Percentiles rank a stretch among this genome's conserved stretches.
phyloP scores from a whole-genome alignment of 495 filamentous ascomycete species.

The Xylaria venustula region DNA sequence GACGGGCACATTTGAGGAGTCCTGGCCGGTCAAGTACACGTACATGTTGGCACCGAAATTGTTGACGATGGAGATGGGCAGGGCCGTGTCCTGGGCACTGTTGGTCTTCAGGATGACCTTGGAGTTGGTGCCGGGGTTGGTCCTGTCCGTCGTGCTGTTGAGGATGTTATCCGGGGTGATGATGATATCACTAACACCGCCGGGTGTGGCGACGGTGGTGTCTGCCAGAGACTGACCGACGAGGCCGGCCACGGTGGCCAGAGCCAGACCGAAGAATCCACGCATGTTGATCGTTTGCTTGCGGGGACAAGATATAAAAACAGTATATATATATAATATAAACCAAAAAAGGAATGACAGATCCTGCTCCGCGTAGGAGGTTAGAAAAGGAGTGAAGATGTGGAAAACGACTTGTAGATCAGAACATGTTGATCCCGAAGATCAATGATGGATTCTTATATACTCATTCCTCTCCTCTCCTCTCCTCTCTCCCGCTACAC shows the following conservation, averaged over 20 bases:
- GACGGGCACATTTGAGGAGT: conserved; percentile 27
- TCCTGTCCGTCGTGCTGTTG: conserved; percentile 25
- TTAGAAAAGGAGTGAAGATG: not conserved
- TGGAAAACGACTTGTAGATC: not conserved
- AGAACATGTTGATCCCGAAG: not conserved
- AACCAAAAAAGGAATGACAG: not conserved
- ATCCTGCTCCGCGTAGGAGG: not conserved
- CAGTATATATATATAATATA: too few relatives aligned
- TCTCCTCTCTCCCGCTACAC: too few relatives aligned
- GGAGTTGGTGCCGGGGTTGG: not conserved
- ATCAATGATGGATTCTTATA: not conserved
- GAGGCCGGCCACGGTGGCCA: conserved; percentile 26
- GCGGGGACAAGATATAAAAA: too few relatives aligned
- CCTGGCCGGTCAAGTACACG: conserved; percentile 40
- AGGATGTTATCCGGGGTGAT: conserved; percentile 30
- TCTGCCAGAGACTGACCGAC: conserved; percentile 20
- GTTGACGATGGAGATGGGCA: conserved; percentile 33
- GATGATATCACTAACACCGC: conserved; percentile 18
- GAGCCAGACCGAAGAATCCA: conserved; percentile 27
- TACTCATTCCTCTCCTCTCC: not conserved
- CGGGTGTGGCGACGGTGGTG: conserved; percentile 25
- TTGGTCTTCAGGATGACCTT: conserved; percentile 14
- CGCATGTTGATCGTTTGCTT: conserved; percentile 14
- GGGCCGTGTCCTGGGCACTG: not conserved
- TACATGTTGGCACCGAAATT: conserved; percentile 40